Percentiles rank a stretch among this genome's conserved stretches.
Conservation (phyloP, 495 filamentous ascomycete genomes). For the Hypoxylon subgilvum region DNA sequence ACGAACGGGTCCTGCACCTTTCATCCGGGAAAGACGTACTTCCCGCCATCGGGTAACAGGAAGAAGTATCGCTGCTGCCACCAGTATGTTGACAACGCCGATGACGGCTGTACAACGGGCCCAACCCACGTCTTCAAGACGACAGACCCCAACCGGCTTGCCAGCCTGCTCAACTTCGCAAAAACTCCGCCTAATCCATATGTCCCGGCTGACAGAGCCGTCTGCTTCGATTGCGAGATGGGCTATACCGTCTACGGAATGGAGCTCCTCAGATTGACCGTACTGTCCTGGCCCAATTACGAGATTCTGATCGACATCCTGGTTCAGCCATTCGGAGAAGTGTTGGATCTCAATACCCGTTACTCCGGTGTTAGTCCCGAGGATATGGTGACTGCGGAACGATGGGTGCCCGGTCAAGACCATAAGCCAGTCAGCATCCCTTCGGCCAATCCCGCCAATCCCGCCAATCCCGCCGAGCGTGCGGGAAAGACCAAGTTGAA, state of each 20-base stretch:
- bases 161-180: conserved; percentile 77
- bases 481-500: conserved; percentile 54
- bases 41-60: conserved; percentile 55
- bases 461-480: not conserved
- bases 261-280: conserved; percentile 88
- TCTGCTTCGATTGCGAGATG: conserved; percentile 97
- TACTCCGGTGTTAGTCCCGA: conserved; percentile 84
- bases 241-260: conserved; percentile 85
- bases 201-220: conserved; percentile 51
- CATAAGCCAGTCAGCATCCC: conserved; percentile 18
- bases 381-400: conserved; percentile 70
- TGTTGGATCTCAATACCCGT: conserved; percentile 87
- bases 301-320: conserved; percentile 79
- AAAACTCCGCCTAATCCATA: conserved; percentile 69
- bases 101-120: conserved; percentile 71
- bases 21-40: conserved; percentile 72
- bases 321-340: conserved; percentile 79
- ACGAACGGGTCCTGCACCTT: conserved; percentile 77
- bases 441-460: conserved; percentile 6
- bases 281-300: conserved; percentile 82
- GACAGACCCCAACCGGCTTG: conserved; percentile 74
- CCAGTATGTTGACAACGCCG: conserved; percentile 65
- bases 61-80: conserved; percentile 79
- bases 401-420: conserved; percentile 52
- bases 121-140: conserved; percentile 88